These are phyloP conservation scores for Coffea humblotiana DNA, from an alignment of 305 asterid genomes.

Conservation along the genomic window DNA sequence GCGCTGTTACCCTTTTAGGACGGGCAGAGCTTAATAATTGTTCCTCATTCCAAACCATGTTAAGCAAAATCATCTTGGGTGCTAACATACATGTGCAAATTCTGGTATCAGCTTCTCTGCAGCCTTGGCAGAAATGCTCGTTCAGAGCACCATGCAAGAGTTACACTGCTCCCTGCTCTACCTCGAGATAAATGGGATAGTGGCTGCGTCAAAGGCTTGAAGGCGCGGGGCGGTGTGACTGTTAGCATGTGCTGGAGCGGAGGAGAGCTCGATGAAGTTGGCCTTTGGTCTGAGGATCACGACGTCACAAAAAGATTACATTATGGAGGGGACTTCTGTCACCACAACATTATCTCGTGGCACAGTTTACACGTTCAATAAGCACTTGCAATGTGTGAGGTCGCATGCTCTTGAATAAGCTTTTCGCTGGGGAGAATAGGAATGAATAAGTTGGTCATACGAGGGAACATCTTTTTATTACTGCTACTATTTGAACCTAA, in stretches of 20 bases:
- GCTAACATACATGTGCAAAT: slow-evolving; percentile 11
- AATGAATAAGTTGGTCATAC: no score
- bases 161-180: slow-evolving; percentile 72
- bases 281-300: slow-evolving; percentile 47
- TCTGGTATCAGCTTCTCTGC: slow-evolving; percentile 55
- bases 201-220: slow-evolving; percentile 66
- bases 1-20: not conserved
- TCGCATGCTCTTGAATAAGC: slow-evolving; percentile 5
- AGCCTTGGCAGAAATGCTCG: slow-evolving; percentile 80
- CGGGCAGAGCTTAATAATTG: not conserved
- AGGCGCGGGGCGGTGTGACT: slow-evolving; percentile 58
- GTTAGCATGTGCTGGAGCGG: slow-evolving; percentile 63
- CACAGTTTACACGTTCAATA: slow-evolving; percentile 53
- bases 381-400: slow-evolving; percentile 46
- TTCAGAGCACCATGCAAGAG: slow-evolving; percentile 68
- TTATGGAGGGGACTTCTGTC: slow-evolving; percentile 43
- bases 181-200: slow-evolving; percentile 66
- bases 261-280: slow-evolving; percentile 62
- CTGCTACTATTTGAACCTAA: not conserved
- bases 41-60: not conserved
- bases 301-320: slow-evolving; percentile 42
- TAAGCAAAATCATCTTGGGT: not conserved
- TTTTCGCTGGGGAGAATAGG: not conserved
- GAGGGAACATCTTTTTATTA: not conserved
- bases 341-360: slow-evolving; percentile 39